Conservation (phyloP, 1,284 basidiomycete genomes). For the Naganishia liquefaciens region DNA sequence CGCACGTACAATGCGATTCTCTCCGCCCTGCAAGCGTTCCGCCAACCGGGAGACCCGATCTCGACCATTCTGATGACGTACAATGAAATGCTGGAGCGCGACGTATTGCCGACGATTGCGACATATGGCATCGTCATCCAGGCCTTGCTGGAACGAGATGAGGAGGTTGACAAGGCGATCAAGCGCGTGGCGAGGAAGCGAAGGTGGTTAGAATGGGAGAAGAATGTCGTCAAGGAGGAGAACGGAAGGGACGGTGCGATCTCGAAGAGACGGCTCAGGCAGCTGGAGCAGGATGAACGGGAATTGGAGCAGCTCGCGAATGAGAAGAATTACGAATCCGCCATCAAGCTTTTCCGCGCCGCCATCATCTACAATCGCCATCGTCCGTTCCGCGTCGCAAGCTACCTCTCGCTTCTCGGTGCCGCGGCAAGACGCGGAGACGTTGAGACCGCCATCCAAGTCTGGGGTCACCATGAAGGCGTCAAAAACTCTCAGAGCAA, state of each 20-base stretch:
- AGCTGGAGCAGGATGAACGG: constrained; percentile 7
- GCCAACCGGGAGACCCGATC: constrained; percentile 62
- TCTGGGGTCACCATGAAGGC: constrained; percentile 68
- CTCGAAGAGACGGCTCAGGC: neutral
- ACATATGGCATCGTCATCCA: constrained; percentile 73
- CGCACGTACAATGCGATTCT: constrained; percentile 69
- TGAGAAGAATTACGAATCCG: constrained; percentile 72
- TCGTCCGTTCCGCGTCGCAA: constrained; percentile 50
- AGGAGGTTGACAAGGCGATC: constrained; percentile 63
- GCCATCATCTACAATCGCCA: constrained; percentile 51
- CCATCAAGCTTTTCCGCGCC: constrained; percentile 71
- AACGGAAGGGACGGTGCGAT: neutral
- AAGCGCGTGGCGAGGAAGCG: constrained; percentile 35
- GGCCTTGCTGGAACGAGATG: constrained; percentile 71
- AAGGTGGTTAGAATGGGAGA: constrained; percentile 27
- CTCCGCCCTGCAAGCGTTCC: constrained; percentile 59
- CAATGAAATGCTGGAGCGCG: constrained; percentile 69
- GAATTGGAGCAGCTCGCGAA: constrained; percentile 56
- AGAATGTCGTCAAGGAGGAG: neutral
- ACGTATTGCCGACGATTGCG: constrained; percentile 64
- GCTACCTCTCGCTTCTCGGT: constrained; percentile 64
- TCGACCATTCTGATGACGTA: constrained; percentile 68
- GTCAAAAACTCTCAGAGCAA: constrained; percentile 40
- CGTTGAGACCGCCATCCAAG: constrained; percentile 58
- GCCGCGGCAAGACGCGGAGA: constrained; percentile 65